Conservation (phyloP, 495 filamentous ascomycete genomes). For the Penicillium chermesinum region DNA sequence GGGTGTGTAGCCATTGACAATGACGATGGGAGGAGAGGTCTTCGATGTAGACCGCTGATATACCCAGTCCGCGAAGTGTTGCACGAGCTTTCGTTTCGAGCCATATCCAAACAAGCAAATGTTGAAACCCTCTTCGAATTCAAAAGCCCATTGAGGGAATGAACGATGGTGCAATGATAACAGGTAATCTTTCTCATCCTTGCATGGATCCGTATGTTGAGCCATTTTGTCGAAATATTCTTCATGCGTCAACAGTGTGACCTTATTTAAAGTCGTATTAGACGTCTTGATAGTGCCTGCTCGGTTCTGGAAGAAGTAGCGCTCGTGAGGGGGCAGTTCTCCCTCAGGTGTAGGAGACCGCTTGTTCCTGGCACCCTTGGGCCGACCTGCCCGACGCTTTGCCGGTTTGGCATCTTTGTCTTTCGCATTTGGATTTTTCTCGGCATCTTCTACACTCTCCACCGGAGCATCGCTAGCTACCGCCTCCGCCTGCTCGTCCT, state of each 20-base stretch:
- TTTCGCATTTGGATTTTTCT: slow-evolving; percentile 22
- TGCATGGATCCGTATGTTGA: slow-evolving; percentile 65
- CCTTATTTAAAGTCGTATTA: slow-evolving; percentile 72
- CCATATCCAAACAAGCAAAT: slow-evolving; percentile 91
- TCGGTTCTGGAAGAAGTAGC: slow-evolving; percentile 90
- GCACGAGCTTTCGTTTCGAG: slow-evolving; percentile 72
- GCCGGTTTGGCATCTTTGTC: slow-evolving; percentile 38
- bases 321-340: slow-evolving; percentile 78
- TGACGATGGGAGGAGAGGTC: slow-evolving; percentile 58
- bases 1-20: slow-evolving; percentile 84
- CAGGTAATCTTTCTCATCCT: slow-evolving; percentile 63
- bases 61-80: slow-evolving; percentile 70
- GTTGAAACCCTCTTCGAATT: slow-evolving; percentile 83
- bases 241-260: slow-evolving; percentile 77
- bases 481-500: slow-evolving; percentile 34
- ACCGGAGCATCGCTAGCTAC: slow-evolving; percentile 37
- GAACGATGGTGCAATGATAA: slow-evolving; percentile 69
- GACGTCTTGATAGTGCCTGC: slow-evolving; percentile 77
- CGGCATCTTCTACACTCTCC: slow-evolving; percentile 32
- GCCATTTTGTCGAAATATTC: slow-evolving; percentile 76
- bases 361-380: slow-evolving; percentile 57
- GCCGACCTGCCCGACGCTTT: slow-evolving; percentile 55
- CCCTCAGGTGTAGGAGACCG: slow-evolving; percentile 74
- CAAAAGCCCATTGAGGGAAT: slow-evolving; percentile 90
- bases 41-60: slow-evolving; percentile 39